Base-by-base conservation (phyloP, 2,329 filamentous ascomycete species). In the Fusarium luffae region DNA sequence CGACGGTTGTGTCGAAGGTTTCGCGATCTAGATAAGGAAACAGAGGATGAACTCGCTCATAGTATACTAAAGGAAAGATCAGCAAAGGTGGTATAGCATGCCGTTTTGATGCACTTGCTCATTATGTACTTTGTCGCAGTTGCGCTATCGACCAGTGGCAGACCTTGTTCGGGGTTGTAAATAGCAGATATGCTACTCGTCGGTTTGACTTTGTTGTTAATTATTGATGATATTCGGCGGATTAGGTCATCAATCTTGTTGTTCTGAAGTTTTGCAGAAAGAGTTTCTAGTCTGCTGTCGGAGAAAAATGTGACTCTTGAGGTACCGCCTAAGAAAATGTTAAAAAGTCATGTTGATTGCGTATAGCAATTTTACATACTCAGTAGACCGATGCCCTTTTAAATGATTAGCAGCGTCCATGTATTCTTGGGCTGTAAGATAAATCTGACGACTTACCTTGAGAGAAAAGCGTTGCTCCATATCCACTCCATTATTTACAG, bases 271-370 rank as follows among this genome's bases (percentile, higher is more conserved):
- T 68, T 72, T 4, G 63, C 57, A 1, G 71, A 66, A 2, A 74
- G 56, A 1, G 49, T 70, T 21, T 71, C 66, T 3, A 74, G 59
- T n/a, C 71, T 62, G 7, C 48, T 66, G 21, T 74, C 71, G 1
- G 66, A 70, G 12, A 74, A 73, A 25, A 74, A 74, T 2, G 71
- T 74, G 32, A 74, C 49, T 7, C 63, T 72, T 4, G 68, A 71
- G 5, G 63, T 70, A 3, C 71, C 71, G 19, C 60, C 71, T 73
- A 14, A 8, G 9, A 30, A 9, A n/a, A 58, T 54, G 49, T 41
- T n/a, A 54, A 21, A 47, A 28, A 11, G 11, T 28, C 27, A 28
- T 11, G 11, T 12, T 28, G 11, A 28, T 28, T 28, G 10, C 27
- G 27, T 28, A 11, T 11, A 11, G 10, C 10, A 28, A 28, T 28